Conservation (phyloP, 2,329 filamentous ascomycete species). For the Talaromyces rugulosus region DNA sequence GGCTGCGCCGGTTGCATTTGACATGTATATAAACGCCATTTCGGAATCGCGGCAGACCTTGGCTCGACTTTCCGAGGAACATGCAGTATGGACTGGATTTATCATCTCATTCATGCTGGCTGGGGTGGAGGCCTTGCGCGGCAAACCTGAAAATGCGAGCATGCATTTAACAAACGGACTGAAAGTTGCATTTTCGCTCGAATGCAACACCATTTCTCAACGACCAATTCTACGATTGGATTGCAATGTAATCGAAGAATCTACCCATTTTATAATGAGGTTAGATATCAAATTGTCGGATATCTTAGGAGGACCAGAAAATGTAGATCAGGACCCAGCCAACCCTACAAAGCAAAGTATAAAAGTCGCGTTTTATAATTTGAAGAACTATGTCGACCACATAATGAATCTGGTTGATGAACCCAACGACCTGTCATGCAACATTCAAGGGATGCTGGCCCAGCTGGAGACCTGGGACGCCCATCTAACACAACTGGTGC, state of each 20-base stretch:
- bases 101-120: not conserved
- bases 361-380: not conserved
- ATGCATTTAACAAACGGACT: not conserved
- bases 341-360: not conserved
- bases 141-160: not conserved
- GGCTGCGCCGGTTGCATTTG: not conserved
- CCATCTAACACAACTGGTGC: not conserved
- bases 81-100: not conserved
- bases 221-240: not conserved
- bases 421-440: not conserved
- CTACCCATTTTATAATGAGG: not conserved
- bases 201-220: not conserved
- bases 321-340: not conserved
- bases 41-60: constrained; percentile 3
- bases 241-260: not conserved
- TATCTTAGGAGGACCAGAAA: not conserved
- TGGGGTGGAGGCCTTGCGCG: not conserved
- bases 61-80: not conserved
- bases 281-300: not conserved
- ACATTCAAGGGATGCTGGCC: not conserved
- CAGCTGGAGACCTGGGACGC: not conserved
- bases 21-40: constrained; percentile 9
- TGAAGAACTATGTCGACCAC: not conserved
- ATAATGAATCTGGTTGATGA: not conserved
- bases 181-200: not conserved